Percentiles rank a stretch among this genome's conserved stretches.
Conservation (phyloP, 2,329 filamentous ascomycete genomes). For the Exophiala viscosa region DNA sequence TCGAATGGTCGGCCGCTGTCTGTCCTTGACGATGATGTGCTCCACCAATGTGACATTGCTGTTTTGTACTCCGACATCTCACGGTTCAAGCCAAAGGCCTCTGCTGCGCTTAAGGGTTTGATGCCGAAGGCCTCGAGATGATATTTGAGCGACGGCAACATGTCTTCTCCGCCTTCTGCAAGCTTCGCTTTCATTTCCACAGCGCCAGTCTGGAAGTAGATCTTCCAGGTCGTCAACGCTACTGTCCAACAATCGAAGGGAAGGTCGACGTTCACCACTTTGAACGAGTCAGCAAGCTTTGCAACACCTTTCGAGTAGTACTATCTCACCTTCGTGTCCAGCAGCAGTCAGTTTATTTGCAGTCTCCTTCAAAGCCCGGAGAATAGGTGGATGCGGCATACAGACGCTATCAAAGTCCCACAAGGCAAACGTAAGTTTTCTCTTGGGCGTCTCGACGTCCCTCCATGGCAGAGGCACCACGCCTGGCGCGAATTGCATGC, state of each 20-base stretch:
- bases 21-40: slow-evolving; percentile 29
- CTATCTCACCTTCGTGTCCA: slow-evolving; percentile 18
- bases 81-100: slow-evolving; percentile 27
- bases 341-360: slow-evolving; percentile 40
- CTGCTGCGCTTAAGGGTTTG: slow-evolving; percentile 39
- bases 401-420: slow-evolving; percentile 64
- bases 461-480: slow-evolving; percentile 53
- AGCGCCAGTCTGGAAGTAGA: slow-evolving; percentile 62
- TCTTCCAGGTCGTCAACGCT: slow-evolving; percentile 36
- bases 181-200: slow-evolving; percentile 52
- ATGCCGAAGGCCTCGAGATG: slow-evolving; percentile 54
- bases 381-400: slow-evolving; percentile 62
- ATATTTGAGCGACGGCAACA: slow-evolving; percentile 55
- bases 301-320: not conserved
- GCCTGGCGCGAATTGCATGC: slow-evolving; percentile 53
- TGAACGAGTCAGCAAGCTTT: not conserved
- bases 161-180: slow-evolving; percentile 54
- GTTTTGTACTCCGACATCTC: not conserved
- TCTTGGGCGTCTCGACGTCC: slow-evolving; percentile 16
- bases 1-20: slow-evolving; percentile 36
- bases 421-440: slow-evolving; percentile 54
- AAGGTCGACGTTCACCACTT: slow-evolving; percentile 19
- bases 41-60: not conserved
- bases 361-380: slow-evolving; percentile 46
- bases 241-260: slow-evolving; percentile 22